Evolutionary conservation across 192 early-diverging fungal genomes (phyloP).

Genomic region (Coemansia sp.): DNA sequence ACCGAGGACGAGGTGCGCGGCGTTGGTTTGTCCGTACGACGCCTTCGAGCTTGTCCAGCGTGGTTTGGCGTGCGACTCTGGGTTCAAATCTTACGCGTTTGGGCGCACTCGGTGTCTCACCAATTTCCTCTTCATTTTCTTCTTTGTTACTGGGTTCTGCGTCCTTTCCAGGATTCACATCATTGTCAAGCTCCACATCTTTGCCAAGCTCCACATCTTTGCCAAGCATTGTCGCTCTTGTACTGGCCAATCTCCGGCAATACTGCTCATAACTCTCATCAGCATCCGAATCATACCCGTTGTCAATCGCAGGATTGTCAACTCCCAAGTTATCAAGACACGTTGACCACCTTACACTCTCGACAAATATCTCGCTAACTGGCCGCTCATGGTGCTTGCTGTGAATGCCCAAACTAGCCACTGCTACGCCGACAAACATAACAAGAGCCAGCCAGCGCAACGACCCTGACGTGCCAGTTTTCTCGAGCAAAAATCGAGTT

Average conservation of each 20-base stretch:
- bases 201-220: no score
- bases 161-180: neutral
- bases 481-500: constrained; percentile 44
- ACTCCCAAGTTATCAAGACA: constrained; percentile 26
- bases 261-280: no score
- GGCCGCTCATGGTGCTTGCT: constrained; percentile 25
- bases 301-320: neutral
- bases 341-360: constrained; percentile 38
- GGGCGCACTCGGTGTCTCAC: neutral
- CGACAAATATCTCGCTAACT: constrained; percentile 23
- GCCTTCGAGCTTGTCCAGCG: constrained; percentile 32
- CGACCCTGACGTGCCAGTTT: constrained; percentile 40
- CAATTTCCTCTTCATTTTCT: neutral
- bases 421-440: constrained; percentile 31
- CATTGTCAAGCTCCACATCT: no score
- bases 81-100: constrained; percentile 40
- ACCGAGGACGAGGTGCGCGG: neutral
- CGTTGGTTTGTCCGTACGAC: neutral
- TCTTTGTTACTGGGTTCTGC: neutral
- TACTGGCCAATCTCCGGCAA: no score
- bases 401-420: constrained; percentile 44
- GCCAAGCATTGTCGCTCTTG: no score
- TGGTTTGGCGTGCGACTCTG: constrained; percentile 5
- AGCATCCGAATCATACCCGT: no score
- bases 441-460: constrained; percentile 48